Base-by-base conservation (phyloP, 495 filamentous ascomycete species). In the Opeltia flavorubescens region DNA sequence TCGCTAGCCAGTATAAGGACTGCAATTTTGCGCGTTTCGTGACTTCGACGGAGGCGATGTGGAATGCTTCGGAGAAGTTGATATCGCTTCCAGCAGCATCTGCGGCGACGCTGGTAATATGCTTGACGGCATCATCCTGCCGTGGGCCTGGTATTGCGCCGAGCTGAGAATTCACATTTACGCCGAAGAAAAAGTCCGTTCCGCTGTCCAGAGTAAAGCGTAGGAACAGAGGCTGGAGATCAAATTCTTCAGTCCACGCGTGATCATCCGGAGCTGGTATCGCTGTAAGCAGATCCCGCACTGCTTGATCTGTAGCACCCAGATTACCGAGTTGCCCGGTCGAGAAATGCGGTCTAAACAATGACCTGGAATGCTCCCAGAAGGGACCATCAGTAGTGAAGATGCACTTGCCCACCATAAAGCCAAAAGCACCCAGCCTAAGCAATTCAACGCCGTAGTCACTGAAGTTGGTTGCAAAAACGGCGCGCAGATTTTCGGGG, bases 151-250 rank as follows among this genome's bases (percentile, higher is more conserved):
- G n/a, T n/a, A n/a, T n/a, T n/a, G n/a, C n/a, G n/a, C n/a, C n/a
- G n/a, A n/a, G n/a, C n/a, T n/a, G 56, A 2, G 59, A 60, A 20
- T 66, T 55, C 3, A 66, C 61, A 2, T 58, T 62, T 45, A 74
- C 65, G 7, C 80, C 78, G 46, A 82, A 78, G 24, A 84, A 65
- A 55, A 84, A 79, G 53, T 83, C 77, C 2, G 78, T 82, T 0
- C 75, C 62, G 0, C 73, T 65, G 55, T 84, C 78, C n/a, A 84
- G 66, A 3, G 77, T 77, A 29, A 83, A 55, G 13, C 65, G 50
- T 62, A 73, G 80, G 75, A 86, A 81, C 6, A 81, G 59, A 1
- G 70, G 62, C 56, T 80, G 77, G 3, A 87, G 59, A 54, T 87
- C 77, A 13, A 80, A 61, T 1, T 65, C 68, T 1, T 71, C 67